Percentiles rank a stretch among this genome's conserved stretches.
phyloP scores from a whole-genome alignment of 2,329 filamentous ascomycete species.

The Hymenoscyphus infarciens region DNA sequence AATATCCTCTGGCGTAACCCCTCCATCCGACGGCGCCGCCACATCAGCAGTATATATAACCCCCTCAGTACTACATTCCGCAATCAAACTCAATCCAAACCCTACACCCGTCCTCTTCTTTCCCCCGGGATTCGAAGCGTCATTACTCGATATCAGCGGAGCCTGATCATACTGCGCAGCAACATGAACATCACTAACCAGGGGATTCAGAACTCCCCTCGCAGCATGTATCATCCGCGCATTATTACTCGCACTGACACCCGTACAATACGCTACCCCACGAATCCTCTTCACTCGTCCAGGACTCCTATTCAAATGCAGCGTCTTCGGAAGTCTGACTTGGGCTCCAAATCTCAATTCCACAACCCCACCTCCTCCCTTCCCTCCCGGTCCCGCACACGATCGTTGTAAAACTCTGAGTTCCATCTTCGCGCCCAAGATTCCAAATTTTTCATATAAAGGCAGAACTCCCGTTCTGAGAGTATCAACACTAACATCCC shows the following conservation, averaged over 20 bases:
- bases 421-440: conserved; percentile 75
- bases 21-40: conserved; percentile 69
- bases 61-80: conserved; percentile 79
- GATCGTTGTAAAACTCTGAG: conserved; percentile 76
- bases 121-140: conserved; percentile 51
- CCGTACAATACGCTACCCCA: conserved; percentile 90
- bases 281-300: conserved; percentile 85
- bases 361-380: conserved; percentile 85
- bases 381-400: conserved; percentile 70
- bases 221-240: conserved; percentile 91
- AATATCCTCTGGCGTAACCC: conserved; percentile 83
- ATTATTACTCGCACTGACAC: conserved; percentile 90
- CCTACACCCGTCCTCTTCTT: conserved; percentile 77
- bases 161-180: conserved; percentile 74
- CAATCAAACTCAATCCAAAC: conserved; percentile 86
- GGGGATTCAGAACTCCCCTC: conserved; percentile 78
- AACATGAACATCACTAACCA: conserved; percentile 87
- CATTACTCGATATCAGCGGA: conserved; percentile 51
- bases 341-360: conserved; percentile 92
- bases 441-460: conserved; percentile 85
- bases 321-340: conserved; percentile 86
- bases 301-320: conserved; percentile 78
- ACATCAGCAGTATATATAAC: conserved; percentile 87
- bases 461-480: conserved; percentile 91
- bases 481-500: conserved; percentile 88